Base-by-base conservation (phyloP, 257 asterid genomes). In the Fraxinus excelsior region DNA sequence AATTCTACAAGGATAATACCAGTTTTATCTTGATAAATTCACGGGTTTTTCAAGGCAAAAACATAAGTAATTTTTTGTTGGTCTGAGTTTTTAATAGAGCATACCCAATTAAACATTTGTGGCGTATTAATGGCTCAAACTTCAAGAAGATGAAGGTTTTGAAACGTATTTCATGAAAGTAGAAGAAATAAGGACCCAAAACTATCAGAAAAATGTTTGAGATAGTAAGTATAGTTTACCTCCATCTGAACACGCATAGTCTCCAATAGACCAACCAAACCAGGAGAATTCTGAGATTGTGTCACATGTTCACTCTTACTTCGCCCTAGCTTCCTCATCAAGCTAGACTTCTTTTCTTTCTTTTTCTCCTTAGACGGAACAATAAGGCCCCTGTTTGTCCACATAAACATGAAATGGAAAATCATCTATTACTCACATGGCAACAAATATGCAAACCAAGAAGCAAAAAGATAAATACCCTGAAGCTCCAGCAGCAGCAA, bases 221-320 rank as follows among this genome's bases (percentile, higher is more conserved):
- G 35, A 71, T 14, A 75, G 65, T 58, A 77, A 66, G 23, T 58
- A 69, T 18, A 29, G 31, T 32, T 56, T 87, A 95, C 99, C 99
- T 95, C 99, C 99, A 95, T 95, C 84, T 95, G 99, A 72, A 93
- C 96, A 53, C 99, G 99, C 99, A 95, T 89, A 19, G 96, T 91
- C 91, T 95, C 99, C 88, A 95, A 84, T 75, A 95, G 89, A 69
- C 97, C 90, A 85, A 93, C 96, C 77, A 95, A 87, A 73, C 99
- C 99, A 84, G 92, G 85, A 72, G 90, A 79, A 76, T 90, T 84
- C 68, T 90, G 90, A 40, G 91, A 85, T 79, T 89, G 97, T 16
- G 80, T 76, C 58, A 67, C 88, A 72, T 83, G 84, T 72, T 88
- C 98, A 71, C 85, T 91, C 87, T 85, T 95, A 85, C 93, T 87